Conservation (phyloP, 2,329 filamentous ascomycete species). For the Calonectria honghensis region DNA sequence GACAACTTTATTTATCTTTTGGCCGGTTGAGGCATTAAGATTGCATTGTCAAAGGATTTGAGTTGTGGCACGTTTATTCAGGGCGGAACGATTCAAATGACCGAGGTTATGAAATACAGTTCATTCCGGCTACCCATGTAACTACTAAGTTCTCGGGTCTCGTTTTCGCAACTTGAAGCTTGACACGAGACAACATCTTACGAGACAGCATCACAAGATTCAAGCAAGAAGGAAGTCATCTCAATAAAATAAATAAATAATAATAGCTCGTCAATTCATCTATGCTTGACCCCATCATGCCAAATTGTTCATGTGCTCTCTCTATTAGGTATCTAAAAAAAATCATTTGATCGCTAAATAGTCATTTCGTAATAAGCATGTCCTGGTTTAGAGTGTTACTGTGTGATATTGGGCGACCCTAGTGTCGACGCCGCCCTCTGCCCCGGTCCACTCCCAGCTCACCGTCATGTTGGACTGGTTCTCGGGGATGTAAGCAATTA, state of each 20-base stretch:
- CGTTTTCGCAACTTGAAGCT: not conserved
- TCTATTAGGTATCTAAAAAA: not conserved
- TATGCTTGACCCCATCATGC: not conserved
- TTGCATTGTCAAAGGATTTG: not conserved
- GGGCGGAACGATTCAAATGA: too few relatives aligned
- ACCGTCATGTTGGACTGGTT: slow-evolving; percentile 25
- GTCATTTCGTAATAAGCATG: slow-evolving; percentile 15
- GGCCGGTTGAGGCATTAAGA: not conserved
- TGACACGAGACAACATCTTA: not conserved
- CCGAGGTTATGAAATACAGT: too few relatives aligned
- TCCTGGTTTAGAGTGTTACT: not conserved
- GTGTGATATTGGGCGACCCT: not conserved
- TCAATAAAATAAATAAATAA: not conserved
- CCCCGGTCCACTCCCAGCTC: slow-evolving; percentile 16
- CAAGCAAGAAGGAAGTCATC: not conserved
- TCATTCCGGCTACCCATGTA: too few relatives aligned
- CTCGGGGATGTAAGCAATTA: not conserved
- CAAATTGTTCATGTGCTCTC: not conserved
- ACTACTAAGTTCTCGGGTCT: not conserved
- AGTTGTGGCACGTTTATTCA: not conserved
- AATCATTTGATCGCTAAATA: slow-evolving; percentile 18
- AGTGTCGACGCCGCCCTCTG: not conserved
- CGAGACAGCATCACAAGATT: not conserved
- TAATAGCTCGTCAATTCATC: not conserved
- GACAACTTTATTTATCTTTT: not conserved